These are phyloP conservation scores for Onygenales sp. DNA, from an alignment of 2,329 filamentous ascomycete genomes.

Conservation along the genomic window DNA sequence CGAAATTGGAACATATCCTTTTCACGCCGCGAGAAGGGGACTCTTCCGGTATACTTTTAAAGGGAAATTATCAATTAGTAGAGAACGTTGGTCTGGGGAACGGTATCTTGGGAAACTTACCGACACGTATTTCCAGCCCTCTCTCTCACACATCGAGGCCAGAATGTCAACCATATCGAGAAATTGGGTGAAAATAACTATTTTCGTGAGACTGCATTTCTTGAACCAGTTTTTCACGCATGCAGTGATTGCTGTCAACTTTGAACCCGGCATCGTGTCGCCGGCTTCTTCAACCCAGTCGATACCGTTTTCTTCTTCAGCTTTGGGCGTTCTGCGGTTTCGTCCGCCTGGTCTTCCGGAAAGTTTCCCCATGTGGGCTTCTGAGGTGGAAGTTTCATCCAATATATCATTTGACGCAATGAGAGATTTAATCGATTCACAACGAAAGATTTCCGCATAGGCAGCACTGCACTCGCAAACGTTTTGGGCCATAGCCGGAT, in stretches of 20 bases:
- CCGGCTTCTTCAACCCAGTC: slow-evolving; percentile 19
- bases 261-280: slow-evolving; percentile 28
- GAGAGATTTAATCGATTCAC: slow-evolving; percentile 3
- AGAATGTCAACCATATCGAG: slow-evolving; percentile 45
- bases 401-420: not conserved
- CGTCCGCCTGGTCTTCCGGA: not conserved
- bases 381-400: not conserved
- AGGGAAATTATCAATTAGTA: too few relatives aligned
- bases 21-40: slow-evolving; percentile 35
- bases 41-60: slow-evolving; percentile 39
- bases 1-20: slow-evolving; percentile 40
- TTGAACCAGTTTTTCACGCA: slow-evolving; percentile 31
- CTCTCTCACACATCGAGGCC: slow-evolving; percentile 37
- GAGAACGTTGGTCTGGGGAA: not conserved
- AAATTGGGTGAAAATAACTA: slow-evolving; percentile 54
- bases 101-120: slow-evolving; percentile 16
- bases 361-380: not conserved
- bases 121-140: slow-evolving; percentile 40
- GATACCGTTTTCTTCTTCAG: slow-evolving; percentile 14
- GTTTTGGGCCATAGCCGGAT: not conserved
- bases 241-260: slow-evolving; percentile 26
- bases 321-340: slow-evolving; percentile 2
- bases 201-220: slow-evolving; percentile 42
- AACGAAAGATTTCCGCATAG: slow-evolving; percentile 12
- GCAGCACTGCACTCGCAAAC: slow-evolving; percentile 7